phyloP scores from a whole-genome alignment of 495 filamentous ascomycete genomes.

The Lepraria neglecta region DNA sequence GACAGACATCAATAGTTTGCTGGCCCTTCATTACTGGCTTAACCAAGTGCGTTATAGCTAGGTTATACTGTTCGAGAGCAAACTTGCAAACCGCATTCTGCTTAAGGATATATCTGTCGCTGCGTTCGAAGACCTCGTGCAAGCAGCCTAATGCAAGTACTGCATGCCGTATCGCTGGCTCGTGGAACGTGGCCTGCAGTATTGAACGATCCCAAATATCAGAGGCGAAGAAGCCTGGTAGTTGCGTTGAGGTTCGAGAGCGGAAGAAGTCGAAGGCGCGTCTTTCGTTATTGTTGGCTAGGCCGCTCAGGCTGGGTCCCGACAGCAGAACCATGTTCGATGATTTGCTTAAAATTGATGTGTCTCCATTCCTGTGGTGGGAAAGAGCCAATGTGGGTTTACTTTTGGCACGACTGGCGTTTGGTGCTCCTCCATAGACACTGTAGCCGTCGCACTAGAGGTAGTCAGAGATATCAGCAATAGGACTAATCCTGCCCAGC shows the following conservation, averaged over 20 bases:
- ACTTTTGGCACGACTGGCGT: background rate
- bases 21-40: slow-evolving; percentile 9
- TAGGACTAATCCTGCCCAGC: background rate
- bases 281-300: slow-evolving; percentile 35
- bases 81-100: slow-evolving; percentile 26
- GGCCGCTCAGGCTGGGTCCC: slow-evolving; percentile 11
- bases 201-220: slow-evolving; percentile 50
- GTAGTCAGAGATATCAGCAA: background rate
- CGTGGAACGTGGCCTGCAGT: slow-evolving; percentile 50
- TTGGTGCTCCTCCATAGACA: background rate
- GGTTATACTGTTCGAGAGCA: slow-evolving; percentile 50
- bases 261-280: slow-evolving; percentile 56
- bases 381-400: background rate
- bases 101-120: slow-evolving; percentile 15
- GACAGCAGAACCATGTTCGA: slow-evolving; percentile 1
- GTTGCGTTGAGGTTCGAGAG: slow-evolving; percentile 48
- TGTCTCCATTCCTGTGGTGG: too few relatives aligned
- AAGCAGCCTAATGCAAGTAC: slow-evolving; percentile 58
- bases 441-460: slow-evolving; percentile 4
- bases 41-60: slow-evolving; percentile 42
- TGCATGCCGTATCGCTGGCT: slow-evolving; percentile 59
- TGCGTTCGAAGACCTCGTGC: slow-evolving; percentile 53
- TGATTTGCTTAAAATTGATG: slow-evolving; percentile 8
- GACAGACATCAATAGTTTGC: slow-evolving; percentile 34
- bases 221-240: slow-evolving; percentile 57